phyloP scores from a whole-genome alignment of 108 stramenopile species.

The Pseudonitzschia multistriata region DNA sequence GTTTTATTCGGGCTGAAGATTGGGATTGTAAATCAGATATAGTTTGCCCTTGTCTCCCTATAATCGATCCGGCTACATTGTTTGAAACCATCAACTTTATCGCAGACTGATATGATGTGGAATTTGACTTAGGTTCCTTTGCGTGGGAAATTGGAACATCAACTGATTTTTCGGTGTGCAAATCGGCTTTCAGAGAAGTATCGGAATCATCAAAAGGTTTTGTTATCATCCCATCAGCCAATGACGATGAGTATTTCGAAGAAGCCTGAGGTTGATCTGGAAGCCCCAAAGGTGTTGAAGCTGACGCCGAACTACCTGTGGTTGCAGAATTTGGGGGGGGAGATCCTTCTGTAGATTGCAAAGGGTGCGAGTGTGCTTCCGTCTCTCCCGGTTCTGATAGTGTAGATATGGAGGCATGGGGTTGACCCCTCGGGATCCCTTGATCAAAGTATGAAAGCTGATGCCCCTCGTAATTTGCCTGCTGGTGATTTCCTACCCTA shows the following conservation, averaged over 20 bases:
- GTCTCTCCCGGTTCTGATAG: slow-evolving; percentile 13
- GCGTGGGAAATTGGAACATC: background rate
- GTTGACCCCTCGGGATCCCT: background rate
- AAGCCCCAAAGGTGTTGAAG: slow-evolving; percentile 15
- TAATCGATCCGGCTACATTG: slow-evolving; percentile 79
- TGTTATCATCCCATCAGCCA: slow-evolving; percentile 9
- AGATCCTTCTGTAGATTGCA: slow-evolving; percentile 18
- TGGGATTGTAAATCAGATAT: slow-evolving; percentile 72
- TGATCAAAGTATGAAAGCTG: slow-evolving; percentile 26
- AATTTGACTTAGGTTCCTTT: slow-evolving; percentile 9
- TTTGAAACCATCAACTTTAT: slow-evolving; percentile 80
- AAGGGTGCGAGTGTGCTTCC: slow-evolving; percentile 1
- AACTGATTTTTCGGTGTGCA: background rate
- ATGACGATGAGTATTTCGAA: slow-evolving; percentile 6
- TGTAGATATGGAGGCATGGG: background rate
- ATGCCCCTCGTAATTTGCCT: slow-evolving; percentile 17
- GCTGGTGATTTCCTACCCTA: slow-evolving; percentile 9
- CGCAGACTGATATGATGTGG: slow-evolving; percentile 34
- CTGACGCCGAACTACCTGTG: slow-evolving; percentile 36
- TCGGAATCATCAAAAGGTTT: slow-evolving; percentile 13
- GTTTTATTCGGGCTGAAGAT: slow-evolving; percentile 66
- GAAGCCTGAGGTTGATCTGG: slow-evolving; percentile 12
- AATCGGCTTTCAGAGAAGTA: background rate
- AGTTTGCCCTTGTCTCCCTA: slow-evolving; percentile 76
- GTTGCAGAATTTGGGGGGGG: slow-evolving; percentile 34